Evolutionary conservation across 2,329 filamentous ascomycete species (phyloP).

Genomic region (Aspergillus eucalypticola): DNA sequence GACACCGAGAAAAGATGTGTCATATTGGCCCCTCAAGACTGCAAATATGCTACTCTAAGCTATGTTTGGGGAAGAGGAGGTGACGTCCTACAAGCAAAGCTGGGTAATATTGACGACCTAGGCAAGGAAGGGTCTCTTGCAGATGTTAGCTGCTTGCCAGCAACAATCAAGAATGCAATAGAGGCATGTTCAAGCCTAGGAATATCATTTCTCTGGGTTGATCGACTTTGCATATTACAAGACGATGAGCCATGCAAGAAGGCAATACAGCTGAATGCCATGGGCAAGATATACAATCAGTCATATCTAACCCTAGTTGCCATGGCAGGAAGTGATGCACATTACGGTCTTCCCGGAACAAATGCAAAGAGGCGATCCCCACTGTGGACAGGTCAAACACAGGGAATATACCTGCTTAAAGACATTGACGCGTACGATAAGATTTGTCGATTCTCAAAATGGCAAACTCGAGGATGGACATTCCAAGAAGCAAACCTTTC

Average conservation of each 20-base stretch:
- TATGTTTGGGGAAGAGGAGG: not conserved
- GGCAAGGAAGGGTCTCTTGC: not conserved
- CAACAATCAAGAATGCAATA: not conserved
- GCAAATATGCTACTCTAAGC: not conserved
- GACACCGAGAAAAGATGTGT: not conserved
- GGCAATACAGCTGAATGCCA: not conserved
- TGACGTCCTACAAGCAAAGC: not conserved
- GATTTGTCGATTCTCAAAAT: not conserved
- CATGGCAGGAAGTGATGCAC: not conserved
- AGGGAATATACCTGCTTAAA: not conserved
- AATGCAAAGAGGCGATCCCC: not conserved
- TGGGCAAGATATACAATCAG: not conserved
- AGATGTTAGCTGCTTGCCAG: not conserved
- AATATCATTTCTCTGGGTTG: not conserved
- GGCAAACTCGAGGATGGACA: not conserved
- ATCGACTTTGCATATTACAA: not conserved
- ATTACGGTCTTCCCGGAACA: not conserved
- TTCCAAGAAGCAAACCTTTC: not conserved
- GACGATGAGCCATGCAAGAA: not conserved
- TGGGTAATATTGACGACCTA: not conserved
- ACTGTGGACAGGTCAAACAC: not conserved
- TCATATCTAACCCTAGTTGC: constrained; percentile 2
- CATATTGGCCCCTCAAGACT: not conserved
- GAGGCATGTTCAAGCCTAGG: not conserved
- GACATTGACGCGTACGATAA: not conserved